Evolutionary conservation across 2,329 filamentous ascomycete genomes (phyloP).

Genomic region (Colletotrichum higginsianum): DNA sequence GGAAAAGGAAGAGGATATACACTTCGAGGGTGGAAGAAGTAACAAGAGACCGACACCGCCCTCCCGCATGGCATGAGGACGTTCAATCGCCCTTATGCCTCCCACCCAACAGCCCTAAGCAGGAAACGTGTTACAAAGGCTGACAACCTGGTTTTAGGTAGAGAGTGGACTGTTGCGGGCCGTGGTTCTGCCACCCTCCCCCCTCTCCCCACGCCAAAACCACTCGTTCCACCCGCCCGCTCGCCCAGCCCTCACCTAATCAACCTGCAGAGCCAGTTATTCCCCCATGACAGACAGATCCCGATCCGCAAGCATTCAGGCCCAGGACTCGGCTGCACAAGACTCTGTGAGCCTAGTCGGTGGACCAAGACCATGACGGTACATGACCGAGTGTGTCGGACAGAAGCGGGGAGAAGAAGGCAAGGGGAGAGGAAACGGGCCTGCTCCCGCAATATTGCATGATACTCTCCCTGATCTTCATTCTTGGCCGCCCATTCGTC

Average conservation of each 20-base stretch:
- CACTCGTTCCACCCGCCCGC: background rate
- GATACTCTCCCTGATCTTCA: background rate
- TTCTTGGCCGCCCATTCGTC: background rate
- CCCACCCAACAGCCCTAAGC: background rate
- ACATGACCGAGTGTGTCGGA: background rate
- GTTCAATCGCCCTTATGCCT: background rate
- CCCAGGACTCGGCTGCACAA: background rate
- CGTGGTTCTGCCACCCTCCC: background rate
- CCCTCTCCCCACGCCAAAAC: background rate
- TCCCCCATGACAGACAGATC: constrained; percentile 4
- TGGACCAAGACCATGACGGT: background rate
- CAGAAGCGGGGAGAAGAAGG: background rate
- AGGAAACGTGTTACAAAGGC: background rate
- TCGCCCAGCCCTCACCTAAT: background rate
- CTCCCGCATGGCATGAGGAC: background rate
- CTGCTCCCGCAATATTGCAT: background rate
- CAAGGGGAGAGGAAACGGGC: background rate
- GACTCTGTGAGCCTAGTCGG: background rate
- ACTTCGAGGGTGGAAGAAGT: background rate
- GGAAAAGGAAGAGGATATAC: background rate
- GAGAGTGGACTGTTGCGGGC: background rate
- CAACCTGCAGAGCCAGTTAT: constrained; percentile 25
- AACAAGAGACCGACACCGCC: background rate
- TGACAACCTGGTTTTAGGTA: constrained; percentile 3
- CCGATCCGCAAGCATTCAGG: too few species aligned